Percentiles rank a stretch among this genome's conserved stretches.
phyloP scores from a whole-genome alignment of 1,284 basidiomycete species.

The Rugiboletus extremiorientalis region DNA sequence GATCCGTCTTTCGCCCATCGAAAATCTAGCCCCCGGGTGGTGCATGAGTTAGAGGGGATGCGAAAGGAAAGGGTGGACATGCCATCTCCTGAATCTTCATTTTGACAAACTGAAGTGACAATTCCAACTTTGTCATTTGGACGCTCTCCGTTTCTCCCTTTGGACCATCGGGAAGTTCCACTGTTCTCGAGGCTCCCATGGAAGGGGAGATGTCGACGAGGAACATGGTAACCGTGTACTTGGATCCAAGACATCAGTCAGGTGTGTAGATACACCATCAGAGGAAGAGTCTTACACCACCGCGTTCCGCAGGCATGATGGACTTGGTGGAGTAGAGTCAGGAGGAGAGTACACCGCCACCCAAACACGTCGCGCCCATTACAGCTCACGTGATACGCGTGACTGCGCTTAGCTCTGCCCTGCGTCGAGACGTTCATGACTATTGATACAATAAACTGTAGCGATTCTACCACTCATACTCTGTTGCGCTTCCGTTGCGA shows the following conservation, averaged over 20 bases:
- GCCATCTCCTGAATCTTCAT: slow-evolving; percentile 90
- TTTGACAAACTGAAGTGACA: slow-evolving; percentile 83
- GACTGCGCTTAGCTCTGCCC: neutral
- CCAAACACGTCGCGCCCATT: slow-evolving; percentile 29
- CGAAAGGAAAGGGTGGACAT: slow-evolving; percentile 6
- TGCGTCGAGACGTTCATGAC: too few relatives aligned
- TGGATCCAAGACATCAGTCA: neutral
- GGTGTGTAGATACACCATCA: neutral
- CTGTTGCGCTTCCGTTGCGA: slow-evolving; percentile 46
- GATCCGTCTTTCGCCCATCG: slow-evolving; percentile 87
- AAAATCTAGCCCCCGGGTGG: slow-evolving; percentile 62
- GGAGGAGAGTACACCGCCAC: slow-evolving; percentile 18
- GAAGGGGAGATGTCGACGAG: slow-evolving; percentile 85
- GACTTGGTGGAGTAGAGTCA: slow-evolving; percentile 6
- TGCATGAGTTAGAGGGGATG: neutral
- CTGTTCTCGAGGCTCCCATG: slow-evolving; percentile 67
- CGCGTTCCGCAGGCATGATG: slow-evolving; percentile 70
- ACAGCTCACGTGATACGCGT: slow-evolving; percentile 27
- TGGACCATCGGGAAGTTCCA: slow-evolving; percentile 55
- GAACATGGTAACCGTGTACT: slow-evolving; percentile 86
- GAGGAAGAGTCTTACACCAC: slow-evolving; percentile 54
- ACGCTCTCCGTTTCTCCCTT: slow-evolving; percentile 50
- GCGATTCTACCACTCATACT: slow-evolving; percentile 23
- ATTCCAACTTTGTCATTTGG: slow-evolving; percentile 76
- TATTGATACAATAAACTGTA: slow-evolving; percentile 16